phyloP scores from a whole-genome alignment of 1,284 basidiomycete genomes.

The Sparassis latifolia region DNA sequence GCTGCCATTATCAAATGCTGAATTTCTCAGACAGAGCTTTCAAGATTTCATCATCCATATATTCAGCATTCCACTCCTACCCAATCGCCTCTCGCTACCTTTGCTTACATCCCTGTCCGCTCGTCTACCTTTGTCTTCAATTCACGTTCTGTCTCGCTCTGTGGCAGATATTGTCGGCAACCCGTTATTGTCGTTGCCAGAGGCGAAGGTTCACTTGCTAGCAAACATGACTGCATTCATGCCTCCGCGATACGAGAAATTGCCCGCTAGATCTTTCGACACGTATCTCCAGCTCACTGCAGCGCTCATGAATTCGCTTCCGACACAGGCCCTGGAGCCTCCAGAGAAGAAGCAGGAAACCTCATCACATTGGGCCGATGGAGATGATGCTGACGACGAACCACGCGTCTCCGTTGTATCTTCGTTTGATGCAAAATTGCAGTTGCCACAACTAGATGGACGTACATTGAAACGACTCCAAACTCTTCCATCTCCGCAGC shows the following conservation, averaged over 20 bases:
- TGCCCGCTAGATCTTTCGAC: slow-evolving; percentile 39
- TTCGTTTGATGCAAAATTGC: slow-evolving; percentile 25
- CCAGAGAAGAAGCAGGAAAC: slow-evolving; percentile 21
- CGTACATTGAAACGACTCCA: slow-evolving; percentile 51
- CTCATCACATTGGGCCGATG: slow-evolving; percentile 22
- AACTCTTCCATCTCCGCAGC: slow-evolving; percentile 39
- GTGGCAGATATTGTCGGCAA: slow-evolving; percentile 20
- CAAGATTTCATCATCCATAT: slow-evolving; percentile 40
- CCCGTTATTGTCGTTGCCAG: slow-evolving; percentile 12
- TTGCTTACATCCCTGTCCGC: slow-evolving; percentile 40
- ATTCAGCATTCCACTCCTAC: slow-evolving; percentile 58
- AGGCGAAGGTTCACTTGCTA: slow-evolving; percentile 48
- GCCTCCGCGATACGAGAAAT: slow-evolving; percentile 44
- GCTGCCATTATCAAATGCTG: slow-evolving; percentile 29
- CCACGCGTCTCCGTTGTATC: slow-evolving; percentile 31
- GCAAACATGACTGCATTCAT: slow-evolving; percentile 62
- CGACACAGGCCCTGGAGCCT: slow-evolving; percentile 45
- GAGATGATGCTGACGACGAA: slow-evolving; percentile 36
- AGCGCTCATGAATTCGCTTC: slow-evolving; percentile 46
- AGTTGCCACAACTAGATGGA: slow-evolving; percentile 41
- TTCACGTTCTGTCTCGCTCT: slow-evolving; percentile 25
- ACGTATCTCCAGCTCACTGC: slow-evolving; percentile 51
- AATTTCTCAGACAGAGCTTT: slow-evolving; percentile 21
- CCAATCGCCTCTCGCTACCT: slow-evolving; percentile 56
- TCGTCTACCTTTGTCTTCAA: slow-evolving; percentile 36